Evolutionary conservation across 1,284 basidiomycete genomes (phyloP).

Genomic region (Melampsora larici-populina): DNA sequence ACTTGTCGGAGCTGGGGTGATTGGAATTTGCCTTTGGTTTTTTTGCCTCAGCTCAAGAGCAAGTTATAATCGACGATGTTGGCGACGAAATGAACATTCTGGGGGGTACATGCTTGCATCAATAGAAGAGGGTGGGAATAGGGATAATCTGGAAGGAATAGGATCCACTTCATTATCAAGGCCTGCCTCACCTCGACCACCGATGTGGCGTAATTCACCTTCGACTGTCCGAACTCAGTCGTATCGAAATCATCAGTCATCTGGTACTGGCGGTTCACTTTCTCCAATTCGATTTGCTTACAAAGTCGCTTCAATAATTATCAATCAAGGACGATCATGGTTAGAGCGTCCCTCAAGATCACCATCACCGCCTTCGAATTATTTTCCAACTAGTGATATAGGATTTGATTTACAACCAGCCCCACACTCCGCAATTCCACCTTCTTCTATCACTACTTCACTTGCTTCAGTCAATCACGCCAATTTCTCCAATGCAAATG

Average conservation of each 20-base stretch:
- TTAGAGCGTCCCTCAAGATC: background rate
- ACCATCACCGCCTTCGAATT: slow-evolving; percentile 1
- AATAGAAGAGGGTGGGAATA: slow-evolving; percentile 31
- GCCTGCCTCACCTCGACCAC: background rate
- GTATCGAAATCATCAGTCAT: background rate
- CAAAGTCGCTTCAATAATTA: slow-evolving; percentile 1
- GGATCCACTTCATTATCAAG: background rate
- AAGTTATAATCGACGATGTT: slow-evolving; percentile 7
- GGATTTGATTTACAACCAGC: background rate
- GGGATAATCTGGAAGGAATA: background rate
- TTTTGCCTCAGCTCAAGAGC: slow-evolving; percentile 16
- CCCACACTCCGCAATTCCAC: slow-evolving; percentile 7
- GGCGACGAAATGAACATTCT: background rate
- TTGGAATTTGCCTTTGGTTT: slow-evolving; percentile 20
- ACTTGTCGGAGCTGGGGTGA: slow-evolving; percentile 1
- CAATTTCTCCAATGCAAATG: background rate
- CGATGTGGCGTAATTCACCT: slow-evolving; percentile 4
- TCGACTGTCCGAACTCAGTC: slow-evolving; percentile 3
- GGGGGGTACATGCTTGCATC: slow-evolving; percentile 30
- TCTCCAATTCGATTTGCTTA: background rate
- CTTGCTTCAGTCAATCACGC: slow-evolving; percentile 15
- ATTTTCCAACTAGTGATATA: background rate
- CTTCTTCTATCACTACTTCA: slow-evolving; percentile 35
- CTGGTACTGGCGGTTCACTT: slow-evolving; percentile 10
- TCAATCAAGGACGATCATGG: background rate